These are phyloP conservation scores for Cladosporium sp. DNA, from an alignment of 2,329 filamentous ascomycete genomes.

Conservation along the genomic window DNA sequence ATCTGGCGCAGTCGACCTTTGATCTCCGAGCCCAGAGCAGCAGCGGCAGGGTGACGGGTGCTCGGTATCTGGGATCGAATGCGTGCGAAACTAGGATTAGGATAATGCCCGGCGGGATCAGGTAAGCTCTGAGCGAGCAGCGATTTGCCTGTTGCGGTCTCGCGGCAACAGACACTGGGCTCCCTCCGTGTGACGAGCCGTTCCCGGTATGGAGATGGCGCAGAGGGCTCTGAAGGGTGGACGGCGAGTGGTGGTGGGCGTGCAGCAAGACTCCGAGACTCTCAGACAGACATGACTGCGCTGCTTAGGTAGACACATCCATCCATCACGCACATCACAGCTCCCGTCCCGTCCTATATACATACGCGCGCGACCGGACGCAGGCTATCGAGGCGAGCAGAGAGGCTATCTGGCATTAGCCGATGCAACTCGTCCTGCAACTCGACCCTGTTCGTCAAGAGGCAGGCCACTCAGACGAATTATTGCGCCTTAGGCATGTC, in stretches of 20 bases:
- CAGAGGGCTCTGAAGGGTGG: neutral
- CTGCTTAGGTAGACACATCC: neutral
- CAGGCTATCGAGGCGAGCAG: neutral
- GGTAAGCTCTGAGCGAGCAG: conserved; percentile 8
- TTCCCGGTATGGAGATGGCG: conserved; percentile 3
- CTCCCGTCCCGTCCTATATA: conserved; percentile 12
- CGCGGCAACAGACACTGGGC: conserved; percentile 12
- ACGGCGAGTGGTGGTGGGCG: neutral
- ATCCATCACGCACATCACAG: neutral
- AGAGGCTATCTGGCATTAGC: conserved; percentile 18
- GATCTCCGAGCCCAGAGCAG: neutral
- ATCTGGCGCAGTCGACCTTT: neutral
- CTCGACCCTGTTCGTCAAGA: conserved; percentile 4
- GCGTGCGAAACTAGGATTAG: conserved; percentile 13
- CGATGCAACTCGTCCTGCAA: conserved; percentile 2
- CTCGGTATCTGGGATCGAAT: conserved; percentile 1
- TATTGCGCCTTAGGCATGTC: conserved; percentile 17
- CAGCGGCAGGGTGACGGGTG: conserved; percentile 11
- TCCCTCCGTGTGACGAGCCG: conserved; percentile 18
- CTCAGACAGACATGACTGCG: neutral
- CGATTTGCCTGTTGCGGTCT: conserved; percentile 4
- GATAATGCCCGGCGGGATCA: neutral
- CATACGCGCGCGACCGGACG: conserved; percentile 1
- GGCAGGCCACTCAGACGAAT: neutral
- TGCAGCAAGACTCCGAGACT: neutral